A percentile compares a stretch with the other conserved stretches of the same genome.
Conservation (phyloP, 805 yeast species). For the Sugiyamaella marilandica region DNA sequence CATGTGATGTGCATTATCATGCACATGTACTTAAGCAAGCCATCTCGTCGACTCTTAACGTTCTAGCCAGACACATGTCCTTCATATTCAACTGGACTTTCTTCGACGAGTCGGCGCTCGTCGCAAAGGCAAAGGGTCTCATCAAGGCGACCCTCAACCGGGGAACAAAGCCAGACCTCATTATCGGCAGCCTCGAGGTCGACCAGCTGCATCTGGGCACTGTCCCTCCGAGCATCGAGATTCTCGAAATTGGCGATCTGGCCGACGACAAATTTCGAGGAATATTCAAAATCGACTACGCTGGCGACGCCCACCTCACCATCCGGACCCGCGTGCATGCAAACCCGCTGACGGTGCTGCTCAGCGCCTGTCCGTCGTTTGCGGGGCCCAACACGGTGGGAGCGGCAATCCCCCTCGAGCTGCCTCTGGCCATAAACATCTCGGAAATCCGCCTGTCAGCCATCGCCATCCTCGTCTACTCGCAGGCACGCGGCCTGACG, state of each 20-base stretch:
- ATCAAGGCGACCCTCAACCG: conserved; percentile 31
- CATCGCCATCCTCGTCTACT: conserved; percentile 30
- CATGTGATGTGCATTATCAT: background rate
- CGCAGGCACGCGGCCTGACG: conserved; percentile 27
- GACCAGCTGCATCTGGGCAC: conserved; percentile 70
- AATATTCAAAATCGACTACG: conserved; percentile 68
- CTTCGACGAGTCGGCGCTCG: conserved; percentile 58
- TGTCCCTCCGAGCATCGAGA: conserved; percentile 66
- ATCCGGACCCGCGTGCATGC: conserved; percentile 73
- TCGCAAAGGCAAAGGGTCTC: conserved; percentile 48
- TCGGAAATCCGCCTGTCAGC: conserved; percentile 21
- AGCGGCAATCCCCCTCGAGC: conserved; percentile 23
- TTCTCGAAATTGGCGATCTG: conserved; percentile 71
- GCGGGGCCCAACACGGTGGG: conserved; percentile 25
- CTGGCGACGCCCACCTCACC: conserved; percentile 69
- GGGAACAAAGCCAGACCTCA: conserved; percentile 29
- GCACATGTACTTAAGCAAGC: background rate
- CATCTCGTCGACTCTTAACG: background rate
- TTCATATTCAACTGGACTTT: conserved; percentile 72
- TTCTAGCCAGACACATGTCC: conserved; percentile 25
- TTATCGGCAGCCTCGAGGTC: conserved; percentile 46
- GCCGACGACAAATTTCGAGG: conserved; percentile 50
- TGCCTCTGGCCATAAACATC: conserved; percentile 29
- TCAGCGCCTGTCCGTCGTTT: conserved; percentile 32
- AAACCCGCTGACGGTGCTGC: conserved; percentile 45